Evolutionary conservation across 495 filamentous ascomycete species (phyloP).

Genomic region (Neurospora terricola): DNA sequence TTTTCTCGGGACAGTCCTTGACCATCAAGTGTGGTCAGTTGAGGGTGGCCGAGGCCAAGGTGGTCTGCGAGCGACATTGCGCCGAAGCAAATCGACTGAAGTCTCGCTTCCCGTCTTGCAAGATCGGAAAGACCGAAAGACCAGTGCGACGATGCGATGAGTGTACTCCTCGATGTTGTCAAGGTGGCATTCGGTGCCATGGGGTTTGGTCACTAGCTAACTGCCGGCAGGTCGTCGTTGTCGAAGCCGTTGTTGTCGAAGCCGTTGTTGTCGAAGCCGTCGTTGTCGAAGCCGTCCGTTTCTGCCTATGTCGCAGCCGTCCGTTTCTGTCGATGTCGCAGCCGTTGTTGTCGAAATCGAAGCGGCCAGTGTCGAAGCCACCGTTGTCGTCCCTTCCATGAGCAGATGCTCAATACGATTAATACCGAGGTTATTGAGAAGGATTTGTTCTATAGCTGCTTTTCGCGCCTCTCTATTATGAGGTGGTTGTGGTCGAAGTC

Average conservation of each 20-base stretch:
- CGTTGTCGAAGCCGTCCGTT: not conserved
- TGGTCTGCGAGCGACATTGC: not conserved
- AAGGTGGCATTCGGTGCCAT: not conserved
- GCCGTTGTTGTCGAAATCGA: not conserved
- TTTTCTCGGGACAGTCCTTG: constrained; percentile 55
- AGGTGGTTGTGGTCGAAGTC: not conserved
- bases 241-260: not conserved
- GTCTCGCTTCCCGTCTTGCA: not conserved
- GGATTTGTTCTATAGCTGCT: not conserved
- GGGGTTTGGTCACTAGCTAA: not conserved
- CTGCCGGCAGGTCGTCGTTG: not conserved
- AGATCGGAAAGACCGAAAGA: not conserved
- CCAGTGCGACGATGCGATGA: not conserved
- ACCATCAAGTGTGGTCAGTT: not conserved
- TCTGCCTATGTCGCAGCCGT: not conserved
- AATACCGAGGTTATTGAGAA: not conserved
- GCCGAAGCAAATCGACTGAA: not conserved
- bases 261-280: not conserved
- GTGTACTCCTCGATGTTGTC: not conserved
- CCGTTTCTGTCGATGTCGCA: not conserved
- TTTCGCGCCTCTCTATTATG: not conserved
- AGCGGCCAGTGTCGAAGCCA: not conserved
- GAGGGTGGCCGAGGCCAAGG: not conserved
- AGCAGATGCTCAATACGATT: not conserved
- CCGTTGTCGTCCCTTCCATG: not conserved